Evolutionary conservation across 2,329 filamentous ascomycete genomes (phyloP).

Genomic region (Beauveria medogensis): DNA sequence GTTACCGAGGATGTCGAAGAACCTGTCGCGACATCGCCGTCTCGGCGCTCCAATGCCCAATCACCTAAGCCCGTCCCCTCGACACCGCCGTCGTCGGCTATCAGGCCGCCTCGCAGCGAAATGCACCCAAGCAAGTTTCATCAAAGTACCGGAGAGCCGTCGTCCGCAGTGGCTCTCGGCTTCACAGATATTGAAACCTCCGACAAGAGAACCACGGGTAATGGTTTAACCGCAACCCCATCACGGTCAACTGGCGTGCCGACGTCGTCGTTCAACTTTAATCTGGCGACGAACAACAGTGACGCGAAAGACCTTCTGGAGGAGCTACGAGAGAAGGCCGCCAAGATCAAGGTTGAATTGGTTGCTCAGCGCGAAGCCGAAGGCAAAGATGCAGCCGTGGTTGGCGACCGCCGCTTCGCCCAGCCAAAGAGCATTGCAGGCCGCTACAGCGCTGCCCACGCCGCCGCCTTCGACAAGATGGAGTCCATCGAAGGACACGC

Average conservation of each 20-base stretch:
- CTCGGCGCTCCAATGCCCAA: background rate
- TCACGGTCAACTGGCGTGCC: slow-evolving; percentile 46
- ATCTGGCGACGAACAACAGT: slow-evolving; percentile 47
- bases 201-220: slow-evolving; percentile 34
- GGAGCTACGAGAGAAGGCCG: slow-evolving; percentile 64
- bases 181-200: slow-evolving; percentile 67
- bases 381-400: slow-evolving; percentile 27
- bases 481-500: slow-evolving; percentile 86
- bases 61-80: slow-evolving; percentile 18
- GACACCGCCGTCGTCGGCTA: slow-evolving; percentile 58
- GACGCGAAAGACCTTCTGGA: slow-evolving; percentile 54
- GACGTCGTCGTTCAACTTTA: slow-evolving; percentile 60
- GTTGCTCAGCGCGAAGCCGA: slow-evolving; percentile 52
- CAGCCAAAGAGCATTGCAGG: slow-evolving; percentile 68
- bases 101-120: slow-evolving; percentile 66
- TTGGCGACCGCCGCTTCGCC: slow-evolving; percentile 61
- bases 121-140: slow-evolving; percentile 89
- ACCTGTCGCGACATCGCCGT: background rate
- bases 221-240: slow-evolving; percentile 49
- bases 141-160: slow-evolving; percentile 64
- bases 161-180: slow-evolving; percentile 73
- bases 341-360: slow-evolving; percentile 62
- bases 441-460: slow-evolving; percentile 78
- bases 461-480: slow-evolving; percentile 93
- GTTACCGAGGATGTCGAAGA: slow-evolving; percentile 40